phyloP scores from a whole-genome alignment of 305 asterid genomes.

The Fraxinus sp. region DNA sequence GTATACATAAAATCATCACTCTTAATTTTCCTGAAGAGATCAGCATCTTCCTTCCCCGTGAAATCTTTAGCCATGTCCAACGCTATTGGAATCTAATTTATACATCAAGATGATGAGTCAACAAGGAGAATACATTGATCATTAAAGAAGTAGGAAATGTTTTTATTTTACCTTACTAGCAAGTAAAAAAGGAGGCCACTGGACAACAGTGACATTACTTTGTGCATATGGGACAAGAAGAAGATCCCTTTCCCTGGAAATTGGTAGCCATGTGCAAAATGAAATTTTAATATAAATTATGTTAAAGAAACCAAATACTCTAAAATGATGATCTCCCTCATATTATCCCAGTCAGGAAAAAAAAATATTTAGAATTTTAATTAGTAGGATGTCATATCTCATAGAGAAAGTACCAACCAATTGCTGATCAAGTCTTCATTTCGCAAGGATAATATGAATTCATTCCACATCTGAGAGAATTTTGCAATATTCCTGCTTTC shows the following conservation, averaged over 20 bases:
- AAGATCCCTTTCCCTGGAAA: slow-evolving; percentile 82
- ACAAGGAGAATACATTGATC: slow-evolving; percentile 22
- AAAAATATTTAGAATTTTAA: not conserved
- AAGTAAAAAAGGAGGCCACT: slow-evolving; percentile 99
- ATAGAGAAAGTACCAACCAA: slow-evolving; percentile 46
- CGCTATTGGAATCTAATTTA: slow-evolving; percentile 89
- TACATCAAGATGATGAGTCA: slow-evolving; percentile 31
- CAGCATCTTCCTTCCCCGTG: slow-evolving; percentile 83
- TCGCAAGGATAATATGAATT: slow-evolving; percentile 88
- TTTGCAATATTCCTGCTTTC: slow-evolving; percentile 79
- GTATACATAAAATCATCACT: slow-evolving; percentile 81
- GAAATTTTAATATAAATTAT: slow-evolving; percentile 11
- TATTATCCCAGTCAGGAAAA: not conserved
- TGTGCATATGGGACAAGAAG: slow-evolving; percentile 94
- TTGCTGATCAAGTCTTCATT: slow-evolving; percentile 89
- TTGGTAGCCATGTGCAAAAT: slow-evolving; percentile 26
- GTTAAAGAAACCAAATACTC: not conserved
- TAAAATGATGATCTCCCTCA: not conserved
- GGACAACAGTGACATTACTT: slow-evolving; percentile 81
- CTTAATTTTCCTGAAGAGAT: slow-evolving; percentile 78
- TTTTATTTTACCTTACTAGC: slow-evolving; percentile 83
- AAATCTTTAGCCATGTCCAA: slow-evolving; percentile 96
- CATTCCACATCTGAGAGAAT: slow-evolving; percentile 99
- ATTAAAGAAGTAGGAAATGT: slow-evolving; percentile 16
- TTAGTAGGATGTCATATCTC: slow-evolving; percentile 19